Base-by-base conservation (phyloP, 352 stramenopile genomes). In the Thalassiosira livingstoniorum region DNA sequence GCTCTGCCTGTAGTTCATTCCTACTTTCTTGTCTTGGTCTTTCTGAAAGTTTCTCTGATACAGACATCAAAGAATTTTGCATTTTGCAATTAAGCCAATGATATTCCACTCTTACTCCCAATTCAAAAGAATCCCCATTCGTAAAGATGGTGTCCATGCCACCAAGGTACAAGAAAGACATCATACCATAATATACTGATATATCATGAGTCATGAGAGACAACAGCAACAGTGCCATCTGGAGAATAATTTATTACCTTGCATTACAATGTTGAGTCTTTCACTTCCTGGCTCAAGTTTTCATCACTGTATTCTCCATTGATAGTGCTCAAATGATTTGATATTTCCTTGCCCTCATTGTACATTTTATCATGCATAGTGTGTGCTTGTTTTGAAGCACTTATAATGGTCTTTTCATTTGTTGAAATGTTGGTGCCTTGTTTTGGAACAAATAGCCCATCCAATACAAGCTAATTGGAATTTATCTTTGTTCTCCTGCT, bases 321-420 rank as follows among this genome's bases (percentile, higher is more conserved):
- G 37, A 61, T 51, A 23, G 54, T 53, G 25, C 29, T 60, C 0
- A 72, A 42, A 37, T 79, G 72, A 10, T 79, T 79, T 7, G 34
- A 72, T 18, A 64, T 68, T 64, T 53, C 74, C 42, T 82, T 76
- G 27, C 51, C 72, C 54, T 82, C 39, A 72, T 82, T 55, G 4
- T 32, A 0, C 0, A 82, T 15, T 29, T 82, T 55, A n/a, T 1
- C 32, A 25, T 66, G 4, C 7, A 77, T 65, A 23, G 25, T 34
- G 45, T n/a, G n/a, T n/a, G n/a, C n/a, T n/a, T n/a, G n/a, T n/a
- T n/a, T n/a, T n/a, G n/a, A n/a, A n/a, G n/a, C n/a, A n/a, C n/a
- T n/a, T n/a, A n/a, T n/a, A n/a, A n/a, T n/a, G n/a, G n/a, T n/a
- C n/a, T n/a, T n/a, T n/a, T n/a, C n/a, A n/a, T n/a, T n/a, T n/a